phyloP scores from a whole-genome alignment of 805 yeast species.

The Saccharomycopsis javanensis region DNA sequence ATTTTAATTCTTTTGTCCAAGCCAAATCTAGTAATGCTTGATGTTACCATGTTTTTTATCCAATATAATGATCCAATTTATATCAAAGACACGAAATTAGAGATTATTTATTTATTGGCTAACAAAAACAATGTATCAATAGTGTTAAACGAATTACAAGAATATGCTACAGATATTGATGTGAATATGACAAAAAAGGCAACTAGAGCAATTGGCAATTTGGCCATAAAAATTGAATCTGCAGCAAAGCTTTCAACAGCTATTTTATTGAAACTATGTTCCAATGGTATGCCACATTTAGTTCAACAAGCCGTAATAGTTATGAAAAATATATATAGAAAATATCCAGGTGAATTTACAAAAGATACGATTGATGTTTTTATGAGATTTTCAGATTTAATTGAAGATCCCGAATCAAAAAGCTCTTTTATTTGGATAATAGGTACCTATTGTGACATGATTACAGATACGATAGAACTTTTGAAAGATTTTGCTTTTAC shows the following conservation, averaged over 20 bases:
- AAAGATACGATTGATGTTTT: slow-evolving; percentile 3
- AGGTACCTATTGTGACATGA: slow-evolving; percentile 54
- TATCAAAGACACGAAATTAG: slow-evolving; percentile 82
- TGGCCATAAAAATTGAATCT: slow-evolving; percentile 63
- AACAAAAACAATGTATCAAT: slow-evolving; percentile 46
- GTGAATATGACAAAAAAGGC: slow-evolving; percentile 81
- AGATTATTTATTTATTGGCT: slow-evolving; percentile 74
- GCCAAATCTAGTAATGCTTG: slow-evolving; percentile 49
- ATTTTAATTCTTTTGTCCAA: slow-evolving; percentile 62
- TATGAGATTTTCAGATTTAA: slow-evolving; percentile 32
- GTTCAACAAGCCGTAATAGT: slow-evolving; percentile 76
- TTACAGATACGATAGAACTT: slow-evolving; percentile 30
- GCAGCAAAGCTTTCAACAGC: slow-evolving; percentile 59
- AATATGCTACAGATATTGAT: slow-evolving; percentile 82
- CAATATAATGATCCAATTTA: slow-evolving; percentile 79
- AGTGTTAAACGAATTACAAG: slow-evolving; percentile 68
- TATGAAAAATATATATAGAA: slow-evolving; percentile 63
- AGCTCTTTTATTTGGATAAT: slow-evolving; percentile 75
- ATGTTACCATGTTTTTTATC: slow-evolving; percentile 75
- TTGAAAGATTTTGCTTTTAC: slow-evolving; percentile 30
- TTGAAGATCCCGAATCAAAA: slow-evolving; percentile 73
- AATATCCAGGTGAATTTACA: slow-evolving; percentile 45
- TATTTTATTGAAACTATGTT: slow-evolving; percentile 46
- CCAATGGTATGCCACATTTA: slow-evolving; percentile 60
- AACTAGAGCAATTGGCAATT: slow-evolving; percentile 78